phyloP scores from a whole-genome alignment of 1,284 basidiomycete species.

The Austroboletus niveus region DNA sequence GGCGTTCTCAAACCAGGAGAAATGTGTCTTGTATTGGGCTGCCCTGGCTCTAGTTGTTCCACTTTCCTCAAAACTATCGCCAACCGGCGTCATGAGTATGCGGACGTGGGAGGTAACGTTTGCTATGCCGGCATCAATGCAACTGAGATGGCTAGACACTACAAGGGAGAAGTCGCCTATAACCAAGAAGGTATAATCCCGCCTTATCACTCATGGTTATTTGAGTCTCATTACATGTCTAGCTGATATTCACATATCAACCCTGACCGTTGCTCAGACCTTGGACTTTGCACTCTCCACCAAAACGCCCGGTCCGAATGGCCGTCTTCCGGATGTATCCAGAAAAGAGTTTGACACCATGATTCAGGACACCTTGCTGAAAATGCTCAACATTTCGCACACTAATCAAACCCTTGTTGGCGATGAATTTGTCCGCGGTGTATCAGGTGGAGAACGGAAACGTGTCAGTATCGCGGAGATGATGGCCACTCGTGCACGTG shows the following conservation, averaged over 20 bases:
- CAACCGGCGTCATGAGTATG: constrained; percentile 66
- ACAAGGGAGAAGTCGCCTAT: constrained; percentile 85
- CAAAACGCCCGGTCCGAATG: constrained; percentile 68
- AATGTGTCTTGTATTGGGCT: constrained; percentile 66
- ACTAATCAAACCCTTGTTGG: constrained; percentile 80
- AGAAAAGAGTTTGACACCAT: constrained; percentile 57
- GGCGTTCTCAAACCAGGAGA: constrained; percentile 56
- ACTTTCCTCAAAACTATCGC: constrained; percentile 79
- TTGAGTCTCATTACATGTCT: constrained; percentile 2
- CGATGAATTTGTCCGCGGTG: constrained; percentile 80
- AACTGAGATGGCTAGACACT: constrained; percentile 60
- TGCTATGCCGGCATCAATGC: constrained; percentile 73
- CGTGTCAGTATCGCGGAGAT: constrained; percentile 88
- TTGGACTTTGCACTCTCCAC: constrained; percentile 66
- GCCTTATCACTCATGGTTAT: not conserved
- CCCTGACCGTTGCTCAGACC: constrained; percentile 74
- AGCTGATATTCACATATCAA: constrained; percentile 77
- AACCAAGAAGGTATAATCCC: constrained; percentile 65
- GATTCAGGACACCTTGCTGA: constrained; percentile 63
- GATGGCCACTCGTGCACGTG: constrained; percentile 74
- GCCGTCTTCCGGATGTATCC: constrained; percentile 63
- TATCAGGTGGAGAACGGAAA: constrained; percentile 84
- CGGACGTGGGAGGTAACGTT: constrained; percentile 61
- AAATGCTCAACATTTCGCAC: constrained; percentile 79
- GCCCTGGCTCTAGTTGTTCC: constrained; percentile 79